Base-by-base conservation (phyloP, 345 rosid genomes). In the Clarkia xantiana region DNA sequence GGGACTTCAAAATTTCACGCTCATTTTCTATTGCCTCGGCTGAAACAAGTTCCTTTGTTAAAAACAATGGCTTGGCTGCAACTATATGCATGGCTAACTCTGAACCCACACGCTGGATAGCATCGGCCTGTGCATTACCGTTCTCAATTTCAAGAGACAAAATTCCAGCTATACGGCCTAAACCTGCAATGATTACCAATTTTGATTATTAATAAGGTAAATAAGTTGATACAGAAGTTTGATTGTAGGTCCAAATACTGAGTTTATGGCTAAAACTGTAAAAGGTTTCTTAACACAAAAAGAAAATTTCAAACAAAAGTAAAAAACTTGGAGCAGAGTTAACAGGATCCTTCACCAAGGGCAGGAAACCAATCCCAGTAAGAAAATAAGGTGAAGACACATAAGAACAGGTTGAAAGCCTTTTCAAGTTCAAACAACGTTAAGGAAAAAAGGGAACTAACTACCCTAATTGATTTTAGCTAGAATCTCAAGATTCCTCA, bases 11-110 rank as follows among this genome's bases (percentile, higher is more conserved):
- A 69, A 91, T 69, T 70, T 86, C 98, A 8, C 83, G 93, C 67
- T 91, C 98, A 64, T 55, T 80, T 42, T 82, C 91, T 51, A 91
- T 57, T 18, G 82, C 94, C 60, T 73, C 80, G 8, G 79, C 51
- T 11, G 86, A 67, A 48, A 91, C 90, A 18, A 67, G 64, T 57
- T 86, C 96, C 69, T 74, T 91, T 11, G 77, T 66, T 51, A 91
- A 56, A 67, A 84, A 84, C 10, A 84, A 74, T 43, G 98, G 98
- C 66, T 75, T 91, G 51, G 93, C 66, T 50, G 98, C 98, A 56
- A 91, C 98, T 29, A 86, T 65, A 69, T 91, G 98, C 98, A 91
- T 86, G 23, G 95, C 98, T 75, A 91, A 59, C 57, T 91, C 94
- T 54, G 87, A 80, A 56, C 98, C 96, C 61, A 80, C 79, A 47